Base-by-base conservation (phyloP, 176 grass and related monocot genomes). In the Poa annua region DNA sequence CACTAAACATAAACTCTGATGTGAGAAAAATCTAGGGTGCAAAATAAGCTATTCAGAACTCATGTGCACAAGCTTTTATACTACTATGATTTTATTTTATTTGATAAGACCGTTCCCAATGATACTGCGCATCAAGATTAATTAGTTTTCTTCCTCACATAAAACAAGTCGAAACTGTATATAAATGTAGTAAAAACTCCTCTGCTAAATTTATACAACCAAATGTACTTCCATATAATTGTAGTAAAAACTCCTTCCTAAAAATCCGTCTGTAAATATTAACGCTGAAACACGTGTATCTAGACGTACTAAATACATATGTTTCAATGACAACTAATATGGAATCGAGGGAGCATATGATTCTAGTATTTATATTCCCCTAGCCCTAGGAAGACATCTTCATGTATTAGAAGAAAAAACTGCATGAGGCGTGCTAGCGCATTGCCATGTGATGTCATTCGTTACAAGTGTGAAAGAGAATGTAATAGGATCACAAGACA, bases 331-430 rank as follows among this genome's bases (percentile, higher is more conserved):
- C 35, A 36, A 36, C 35, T 36, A 36, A 36, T 39, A 39, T 39
- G 36, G 5, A 39, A 39, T 39, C 5, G 36, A 39, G 36, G 5
- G 5, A 39, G 36, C 6, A 39, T 39, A 39, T 35, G 32, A 66
- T 15, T 66, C 25, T 3, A 10, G 33, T 19, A 66, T 35, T 10
- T 20, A 47, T 47, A 44, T 7, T 39, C 36, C 29, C 32, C 6
- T 66, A 66, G 17, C 29, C 32, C 3, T 66, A 66, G 17, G 16
- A 66, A 20, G 16, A 38, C 8, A 66, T 66, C 29, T 19, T 66
- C 16, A 3, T 66, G 33, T 65, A 65, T 64, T 64, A 64, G 55
- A 59, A 59, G n/a, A 57, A 63, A 65, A 64, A 65, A 14, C 29
- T 17, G 2, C 16, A 34, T 17, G 32, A 36, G 32, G 63, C 8